Conservation (phyloP, 2,329 filamentous ascomycete genomes). For the Pseudofabraea citricarpa region DNA sequence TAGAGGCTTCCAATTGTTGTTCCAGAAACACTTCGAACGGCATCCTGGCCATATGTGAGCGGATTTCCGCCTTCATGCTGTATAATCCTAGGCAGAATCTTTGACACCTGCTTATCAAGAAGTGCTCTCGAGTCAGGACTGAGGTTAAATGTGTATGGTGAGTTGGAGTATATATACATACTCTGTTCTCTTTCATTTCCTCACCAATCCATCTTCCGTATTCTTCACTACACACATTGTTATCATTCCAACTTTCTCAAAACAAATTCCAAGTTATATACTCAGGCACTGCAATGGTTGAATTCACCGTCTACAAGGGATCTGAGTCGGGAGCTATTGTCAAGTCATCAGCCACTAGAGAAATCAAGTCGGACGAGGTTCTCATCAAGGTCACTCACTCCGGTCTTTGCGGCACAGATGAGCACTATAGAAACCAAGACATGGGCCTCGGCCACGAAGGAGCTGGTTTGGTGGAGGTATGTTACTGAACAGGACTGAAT, state of each 20-base stretch:
- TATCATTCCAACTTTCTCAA: not conserved
- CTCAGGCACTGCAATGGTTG: slow-evolving; percentile 3
- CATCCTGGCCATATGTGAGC: too few species aligned
- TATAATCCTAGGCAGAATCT: not conserved
- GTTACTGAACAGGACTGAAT: not conserved
- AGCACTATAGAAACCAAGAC: slow-evolving; percentile 32
- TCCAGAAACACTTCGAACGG: too few species aligned
- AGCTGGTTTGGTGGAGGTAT: slow-evolving; percentile 37
- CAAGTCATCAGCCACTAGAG: slow-evolving; percentile 39
- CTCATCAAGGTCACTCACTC: slow-evolving; percentile 60
- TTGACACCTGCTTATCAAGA: not conserved
- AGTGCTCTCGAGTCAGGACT: not conserved
- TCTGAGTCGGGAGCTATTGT: slow-evolving; percentile 50
- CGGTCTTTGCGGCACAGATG: slow-evolving; percentile 60
- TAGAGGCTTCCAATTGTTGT: too few species aligned
- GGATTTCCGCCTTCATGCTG: too few species aligned
- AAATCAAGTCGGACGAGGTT: slow-evolving; percentile 49
- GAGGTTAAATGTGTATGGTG: too few species aligned
- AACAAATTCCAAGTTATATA: not conserved
- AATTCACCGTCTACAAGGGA: slow-evolving; percentile 61
- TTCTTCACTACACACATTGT: not conserved
- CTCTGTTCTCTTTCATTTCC: too few species aligned
- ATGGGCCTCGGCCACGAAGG: slow-evolving; percentile 46
- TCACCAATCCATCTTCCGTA: too few species aligned
- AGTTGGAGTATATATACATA: too few species aligned